Percentiles rank a stretch among this genome's conserved stretches.
These are phyloP conservation scores for Naganishia randhawae DNA, from an alignment of 768 basidiomycete genomes.

Conservation along the genomic window DNA sequence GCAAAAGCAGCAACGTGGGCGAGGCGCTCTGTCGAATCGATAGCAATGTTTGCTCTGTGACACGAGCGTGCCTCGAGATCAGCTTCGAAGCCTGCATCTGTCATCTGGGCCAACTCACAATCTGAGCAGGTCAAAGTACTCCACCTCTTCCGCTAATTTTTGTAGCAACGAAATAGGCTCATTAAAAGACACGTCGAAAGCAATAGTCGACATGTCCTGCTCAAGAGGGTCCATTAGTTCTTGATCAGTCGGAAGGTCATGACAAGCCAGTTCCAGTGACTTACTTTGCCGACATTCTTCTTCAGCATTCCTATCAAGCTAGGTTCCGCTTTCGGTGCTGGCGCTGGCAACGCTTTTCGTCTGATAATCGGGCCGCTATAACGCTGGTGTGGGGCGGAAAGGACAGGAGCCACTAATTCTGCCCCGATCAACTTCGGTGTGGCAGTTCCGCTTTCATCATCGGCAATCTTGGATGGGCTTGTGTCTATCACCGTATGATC, in stretches of 20 bases:
- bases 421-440: background rate
- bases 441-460: background rate
- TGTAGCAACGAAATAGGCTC: conserved; percentile 81
- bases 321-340: conserved; percentile 26
- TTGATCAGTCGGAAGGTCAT: background rate
- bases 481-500: background rate
- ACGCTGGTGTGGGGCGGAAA: background rate
- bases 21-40: conserved; percentile 65
- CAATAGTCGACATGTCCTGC: conserved; percentile 26
- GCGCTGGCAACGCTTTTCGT: conserved; percentile 20
- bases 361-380: conserved; percentile 10
- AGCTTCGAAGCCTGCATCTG: background rate
- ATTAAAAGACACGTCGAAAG: conserved; percentile 65
- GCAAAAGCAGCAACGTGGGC: conserved; percentile 79
- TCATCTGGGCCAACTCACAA: conserved; percentile 3
- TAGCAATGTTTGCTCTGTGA: conserved; percentile 54
- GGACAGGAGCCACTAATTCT: background rate
- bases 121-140: conserved; percentile 23
- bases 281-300: conserved; percentile 30
- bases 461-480: background rate
- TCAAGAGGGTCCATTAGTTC: no score
- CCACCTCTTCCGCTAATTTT: conserved; percentile 31
- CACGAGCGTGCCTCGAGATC: background rate
- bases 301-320: conserved; percentile 25
- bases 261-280: no score